phyloP scores from a whole-genome alignment of 352 stramenopile genomes.

The Phytophthora sansomeana region DNA sequence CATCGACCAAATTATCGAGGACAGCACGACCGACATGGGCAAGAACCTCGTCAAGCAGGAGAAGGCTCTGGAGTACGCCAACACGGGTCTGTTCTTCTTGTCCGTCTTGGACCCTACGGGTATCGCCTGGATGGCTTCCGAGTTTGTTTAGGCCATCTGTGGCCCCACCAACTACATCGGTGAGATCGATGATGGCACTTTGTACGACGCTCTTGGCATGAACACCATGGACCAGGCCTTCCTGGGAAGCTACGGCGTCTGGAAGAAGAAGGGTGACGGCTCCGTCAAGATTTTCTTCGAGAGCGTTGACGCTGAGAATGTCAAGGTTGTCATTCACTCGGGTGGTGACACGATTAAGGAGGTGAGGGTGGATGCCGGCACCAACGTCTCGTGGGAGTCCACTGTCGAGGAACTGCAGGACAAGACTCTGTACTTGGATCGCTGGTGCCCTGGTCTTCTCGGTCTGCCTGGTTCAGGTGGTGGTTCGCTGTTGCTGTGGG shows the following conservation, averaged over 20 bases:
- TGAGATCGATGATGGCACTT: constrained; percentile 56
- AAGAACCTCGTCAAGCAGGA: constrained; percentile 33
- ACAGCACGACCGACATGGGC: constrained; percentile 38
- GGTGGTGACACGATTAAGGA: constrained; percentile 31
- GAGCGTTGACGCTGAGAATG: constrained; percentile 31
- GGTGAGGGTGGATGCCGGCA: constrained; percentile 27
- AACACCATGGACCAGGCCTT: constrained; percentile 53
- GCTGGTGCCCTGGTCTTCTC: constrained; percentile 30
- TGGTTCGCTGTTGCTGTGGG: constrained; percentile 35
- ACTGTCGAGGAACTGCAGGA: constrained; percentile 31
- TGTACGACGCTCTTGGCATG: constrained; percentile 52
- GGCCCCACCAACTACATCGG: constrained; percentile 51
- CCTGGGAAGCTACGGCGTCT: constrained; percentile 45
- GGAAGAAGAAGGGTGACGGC: constrained; percentile 50
- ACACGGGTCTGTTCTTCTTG: constrained; percentile 51
- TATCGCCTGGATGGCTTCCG: constrained; percentile 52
- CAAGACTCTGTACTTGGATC: constrained; percentile 44
- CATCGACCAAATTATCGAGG: constrained; percentile 39
- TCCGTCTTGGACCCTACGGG: constrained; percentile 59
- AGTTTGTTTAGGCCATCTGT: constrained; percentile 69
- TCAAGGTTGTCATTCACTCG: constrained; percentile 39
- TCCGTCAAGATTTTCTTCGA: constrained; percentile 32
- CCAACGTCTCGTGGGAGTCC: constrained; percentile 29
- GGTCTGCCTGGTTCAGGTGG: constrained; percentile 27
- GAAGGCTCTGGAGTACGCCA: constrained; percentile 27